Evolutionary conservation across 306 rosid genomes (phyloP).

Genomic region (Quercus robur): DNA sequence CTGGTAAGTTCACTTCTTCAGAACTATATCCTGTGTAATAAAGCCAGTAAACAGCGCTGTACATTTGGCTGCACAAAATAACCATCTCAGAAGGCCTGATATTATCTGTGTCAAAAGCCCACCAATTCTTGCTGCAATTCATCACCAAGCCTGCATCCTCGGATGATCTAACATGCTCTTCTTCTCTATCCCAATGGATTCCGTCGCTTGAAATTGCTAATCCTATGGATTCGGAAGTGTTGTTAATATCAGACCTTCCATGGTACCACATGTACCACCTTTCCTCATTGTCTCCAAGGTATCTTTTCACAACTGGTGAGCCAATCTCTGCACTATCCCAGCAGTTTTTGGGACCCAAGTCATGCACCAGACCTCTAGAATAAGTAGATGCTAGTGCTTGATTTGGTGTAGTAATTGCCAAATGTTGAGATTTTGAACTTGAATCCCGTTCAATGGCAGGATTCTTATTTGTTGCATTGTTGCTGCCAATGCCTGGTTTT

Average conservation of each 20-base stretch:
- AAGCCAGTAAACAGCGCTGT: conserved; percentile 8
- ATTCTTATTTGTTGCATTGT: conserved; percentile 16
- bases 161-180: not conserved
- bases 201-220: not conserved
- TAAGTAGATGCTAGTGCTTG: conserved; percentile 16
- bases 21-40: conserved; percentile 4
- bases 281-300: conserved; percentile 6
- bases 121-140: conserved; percentile 7
- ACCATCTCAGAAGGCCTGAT: conserved; percentile 8
- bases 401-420: not conserved
- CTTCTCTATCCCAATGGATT: not conserved
- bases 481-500: conserved; percentile 19
- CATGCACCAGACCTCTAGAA: conserved; percentile 14
- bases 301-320: conserved; percentile 3
- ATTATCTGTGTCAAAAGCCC: conserved; percentile 1
- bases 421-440: conserved; percentile 2
- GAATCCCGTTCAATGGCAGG: conserved; percentile 10
- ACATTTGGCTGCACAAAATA: not conserved
- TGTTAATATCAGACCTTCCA: not conserved
- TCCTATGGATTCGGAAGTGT: not conserved
- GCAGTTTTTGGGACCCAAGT: conserved; percentile 4
- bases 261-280: conserved; percentile 12
- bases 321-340: not conserved
- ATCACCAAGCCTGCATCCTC: not conserved
- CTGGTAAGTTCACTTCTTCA: not conserved